Conservation (phyloP, 1,284 basidiomycete species). For the Pseudozyma pruni region DNA sequence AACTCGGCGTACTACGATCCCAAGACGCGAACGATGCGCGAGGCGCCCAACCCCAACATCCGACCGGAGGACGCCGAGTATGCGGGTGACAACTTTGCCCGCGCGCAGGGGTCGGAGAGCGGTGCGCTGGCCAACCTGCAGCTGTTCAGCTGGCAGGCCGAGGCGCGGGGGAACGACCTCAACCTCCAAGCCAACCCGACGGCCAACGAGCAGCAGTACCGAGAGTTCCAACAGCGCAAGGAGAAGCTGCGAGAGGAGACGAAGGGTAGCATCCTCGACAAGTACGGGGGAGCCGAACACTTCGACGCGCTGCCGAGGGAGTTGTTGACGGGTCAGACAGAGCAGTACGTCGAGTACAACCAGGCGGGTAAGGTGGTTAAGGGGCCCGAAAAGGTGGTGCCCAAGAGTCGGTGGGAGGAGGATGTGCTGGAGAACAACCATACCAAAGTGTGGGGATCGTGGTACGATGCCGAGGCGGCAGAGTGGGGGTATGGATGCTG, state of each 20-base stretch:
- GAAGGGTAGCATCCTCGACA: constrained; percentile 73
- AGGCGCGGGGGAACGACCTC: constrained; percentile 89
- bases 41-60: constrained; percentile 83
- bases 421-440: constrained; percentile 90
- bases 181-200: constrained; percentile 97
- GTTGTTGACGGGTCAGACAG: constrained; percentile 90
- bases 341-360: constrained; percentile 97
- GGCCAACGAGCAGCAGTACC: constrained; percentile 85
- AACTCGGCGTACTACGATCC: constrained; percentile 98
- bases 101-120: constrained; percentile 84
- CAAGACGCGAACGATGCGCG: constrained; percentile 99
- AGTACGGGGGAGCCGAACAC: constrained; percentile 94
- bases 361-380: constrained; percentile 88
- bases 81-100: constrained; percentile 94
- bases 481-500: constrained; percentile 96
- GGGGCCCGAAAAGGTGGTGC: constrained; percentile 86
- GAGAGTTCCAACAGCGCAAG: constrained; percentile 90
- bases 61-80: constrained; percentile 87
- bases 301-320: constrained; percentile 87
- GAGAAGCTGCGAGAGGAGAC: constrained; percentile 86
- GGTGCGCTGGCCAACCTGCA: constrained; percentile 89
- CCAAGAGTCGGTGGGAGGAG: constrained; percentile 82
- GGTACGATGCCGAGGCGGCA: constrained; percentile 79
- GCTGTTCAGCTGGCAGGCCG: constrained; percentile 96
- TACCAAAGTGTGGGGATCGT: constrained; percentile 93